Evolutionary conservation across 306 rosid genomes (phyloP), one percentile per base, ranked within the genome.

Genomic region (Phaseolus lunatus): DNA sequence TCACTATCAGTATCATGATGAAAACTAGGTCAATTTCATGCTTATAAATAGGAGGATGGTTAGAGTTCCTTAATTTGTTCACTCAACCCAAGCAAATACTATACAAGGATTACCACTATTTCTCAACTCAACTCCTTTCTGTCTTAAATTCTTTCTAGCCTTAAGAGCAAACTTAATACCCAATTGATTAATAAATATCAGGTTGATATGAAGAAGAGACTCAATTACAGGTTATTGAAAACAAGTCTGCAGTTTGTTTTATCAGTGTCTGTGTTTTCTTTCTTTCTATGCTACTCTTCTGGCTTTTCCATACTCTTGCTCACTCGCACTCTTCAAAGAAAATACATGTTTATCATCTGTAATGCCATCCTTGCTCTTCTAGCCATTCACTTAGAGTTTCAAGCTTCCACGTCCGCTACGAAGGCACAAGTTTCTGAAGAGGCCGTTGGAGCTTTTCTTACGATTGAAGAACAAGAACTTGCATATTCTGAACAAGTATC

Each of bases 331-430:
- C 78, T 90, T 11, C 83, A 93, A 62, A 87, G 90, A 18, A 93
- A 87, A 77, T 89, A 86, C 83, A 85, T 93, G 87, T 93, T 93
- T 71, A 88, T 90, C 37, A 24, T 90, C 9, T 92, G 90, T 9
- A 90, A 90, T 73, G 92, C 76, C 72, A 87, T 90, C 70, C 92
- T 93, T 43, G 90, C 87, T 59, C 73, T 92, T 64, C 70, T 93
- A 20, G 86, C 87, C 52, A 87, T 77, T n/a, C 37, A 64, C 13
- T 0, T 26, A 12, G 4, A 53, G 8, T 14, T 67, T 76, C 72
- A 65, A 64, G 13, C 73, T 72, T 57, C 67, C n/a, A 78, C 80
- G 3, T 41, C 41, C 43, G 12, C 3, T 43, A 56, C 49, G 14
- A 70, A 52, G 44, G 19, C 66, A 73, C 70, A 33, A 0, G 67